Percentiles rank a stretch among this genome's conserved stretches.
These are phyloP conservation scores for Suillus subaureus DNA, from an alignment of 768 basidiomycete genomes.

Conservation along the genomic window DNA sequence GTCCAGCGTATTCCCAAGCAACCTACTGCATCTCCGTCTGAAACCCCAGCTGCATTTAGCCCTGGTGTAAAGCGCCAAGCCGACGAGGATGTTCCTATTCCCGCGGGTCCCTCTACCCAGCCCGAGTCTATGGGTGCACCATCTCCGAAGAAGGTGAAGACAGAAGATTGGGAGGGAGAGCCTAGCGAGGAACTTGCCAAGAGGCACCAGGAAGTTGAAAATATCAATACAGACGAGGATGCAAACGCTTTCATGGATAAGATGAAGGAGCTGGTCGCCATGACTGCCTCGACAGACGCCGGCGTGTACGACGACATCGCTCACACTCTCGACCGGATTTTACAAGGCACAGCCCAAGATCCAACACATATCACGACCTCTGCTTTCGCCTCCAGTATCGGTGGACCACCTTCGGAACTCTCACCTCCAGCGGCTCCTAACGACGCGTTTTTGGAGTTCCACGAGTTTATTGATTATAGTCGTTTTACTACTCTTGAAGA, in stretches of 20 bases:
- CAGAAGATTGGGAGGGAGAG: constrained; percentile 64
- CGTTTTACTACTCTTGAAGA: constrained; percentile 52
- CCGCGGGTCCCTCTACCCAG: constrained; percentile 32
- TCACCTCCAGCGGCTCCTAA: constrained; percentile 40
- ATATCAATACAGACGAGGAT: constrained; percentile 69
- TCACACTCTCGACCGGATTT: constrained; percentile 61
- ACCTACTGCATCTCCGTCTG: constrained; percentile 40
- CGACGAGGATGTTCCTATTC: constrained; percentile 34
- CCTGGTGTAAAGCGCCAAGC: constrained; percentile 36
- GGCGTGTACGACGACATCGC: constrained; percentile 52
- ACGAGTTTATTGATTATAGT: constrained; percentile 72
- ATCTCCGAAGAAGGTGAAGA: constrained; percentile 72
- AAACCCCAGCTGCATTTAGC: constrained; percentile 27
- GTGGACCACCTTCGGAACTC: constrained; percentile 34
- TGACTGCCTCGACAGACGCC: constrained; percentile 41
- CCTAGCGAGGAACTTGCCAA: constrained; percentile 51
- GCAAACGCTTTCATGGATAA: constrained; percentile 61
- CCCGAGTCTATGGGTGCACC: constrained; percentile 48
- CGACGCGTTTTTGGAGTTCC: constrained; percentile 49
- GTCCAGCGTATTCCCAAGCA: constrained; percentile 31
- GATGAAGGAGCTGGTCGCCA: constrained; percentile 64
- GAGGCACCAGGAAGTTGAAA: constrained; percentile 41
- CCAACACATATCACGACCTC: constrained; percentile 35
- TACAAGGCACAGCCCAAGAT: constrained; percentile 58
- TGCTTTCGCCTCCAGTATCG: constrained; percentile 29